These are phyloP conservation scores for Hapsidospora chrysogenum DNA, from an alignment of 495 filamentous ascomycete genomes.

Conservation along the genomic window DNA sequence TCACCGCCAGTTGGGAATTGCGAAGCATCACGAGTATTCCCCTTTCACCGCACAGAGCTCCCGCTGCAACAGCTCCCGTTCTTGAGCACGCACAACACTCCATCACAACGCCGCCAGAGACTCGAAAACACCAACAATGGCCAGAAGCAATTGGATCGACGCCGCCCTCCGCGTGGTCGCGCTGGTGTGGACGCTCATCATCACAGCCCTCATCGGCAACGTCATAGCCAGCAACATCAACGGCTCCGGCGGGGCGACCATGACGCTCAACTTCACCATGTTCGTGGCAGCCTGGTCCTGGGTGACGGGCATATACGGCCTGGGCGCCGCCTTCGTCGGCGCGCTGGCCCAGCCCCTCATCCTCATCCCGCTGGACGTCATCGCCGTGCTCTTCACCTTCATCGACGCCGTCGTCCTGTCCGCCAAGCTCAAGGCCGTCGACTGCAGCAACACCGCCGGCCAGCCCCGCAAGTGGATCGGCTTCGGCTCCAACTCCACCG, in stretches of 20 bases:
- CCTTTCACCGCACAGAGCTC: not conserved
- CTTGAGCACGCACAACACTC: not conserved
- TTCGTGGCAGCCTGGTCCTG: slow-evolving; percentile 28
- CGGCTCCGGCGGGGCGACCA: slow-evolving; percentile 16
- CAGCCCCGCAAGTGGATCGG: slow-evolving; percentile 20
- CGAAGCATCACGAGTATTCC: too few relatives aligned
- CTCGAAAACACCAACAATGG: not conserved
- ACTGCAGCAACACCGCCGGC: slow-evolving; percentile 18
- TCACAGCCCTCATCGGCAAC: slow-evolving; percentile 31
- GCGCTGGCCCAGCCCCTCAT: slow-evolving; percentile 16
- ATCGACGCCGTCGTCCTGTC: slow-evolving; percentile 27
- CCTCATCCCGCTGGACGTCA: slow-evolving; percentile 20
- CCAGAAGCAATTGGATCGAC: slow-evolving; percentile 7
- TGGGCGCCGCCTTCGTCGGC: slow-evolving; percentile 15
- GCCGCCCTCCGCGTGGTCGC: slow-evolving; percentile 20
- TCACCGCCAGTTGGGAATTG: too few relatives aligned
- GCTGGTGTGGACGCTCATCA: slow-evolving; percentile 24
- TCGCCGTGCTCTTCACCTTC: slow-evolving; percentile 25
- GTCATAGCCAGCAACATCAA: slow-evolving; percentile 24
- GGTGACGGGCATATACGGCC: slow-evolving; percentile 20
- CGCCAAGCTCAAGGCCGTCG: slow-evolving; percentile 24
- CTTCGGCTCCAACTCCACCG: slow-evolving; percentile 22
- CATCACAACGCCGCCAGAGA: too few relatives aligned
- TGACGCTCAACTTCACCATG: slow-evolving; percentile 33
- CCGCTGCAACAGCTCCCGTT: not conserved